Evolutionary conservation across 306 rosid species (phyloP).

Genomic region (Carpinus fangiana): DNA sequence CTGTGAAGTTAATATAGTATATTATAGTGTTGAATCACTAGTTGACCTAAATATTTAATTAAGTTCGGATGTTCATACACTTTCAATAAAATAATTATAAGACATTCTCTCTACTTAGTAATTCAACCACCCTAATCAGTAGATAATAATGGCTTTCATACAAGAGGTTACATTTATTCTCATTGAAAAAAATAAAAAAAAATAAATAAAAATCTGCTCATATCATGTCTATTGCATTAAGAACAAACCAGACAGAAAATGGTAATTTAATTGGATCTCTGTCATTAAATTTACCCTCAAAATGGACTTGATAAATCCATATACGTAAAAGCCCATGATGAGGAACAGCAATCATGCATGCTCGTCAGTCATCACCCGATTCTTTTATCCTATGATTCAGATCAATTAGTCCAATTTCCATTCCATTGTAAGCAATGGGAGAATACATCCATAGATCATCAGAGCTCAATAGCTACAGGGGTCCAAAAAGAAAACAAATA

Average conservation of each 20-base stretch:
- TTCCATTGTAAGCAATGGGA: slow-evolving; percentile 93
- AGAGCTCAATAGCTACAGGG: slow-evolving; percentile 75
- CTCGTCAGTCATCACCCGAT: slow-evolving; percentile 6
- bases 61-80: too few species aligned
- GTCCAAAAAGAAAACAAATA: slow-evolving; percentile 18
- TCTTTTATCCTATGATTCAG: slow-evolving; percentile 37
- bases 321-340: slow-evolving; percentile 7
- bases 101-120: too few species aligned
- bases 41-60: too few species aligned
- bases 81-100: too few species aligned
- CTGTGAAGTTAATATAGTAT: too few species aligned
- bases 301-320: neutral
- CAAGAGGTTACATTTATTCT: neutral
- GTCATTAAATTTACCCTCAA: neutral
- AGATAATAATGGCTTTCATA: too few species aligned
- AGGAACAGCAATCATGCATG: slow-evolving; percentile 12
- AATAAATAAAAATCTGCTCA: neutral
- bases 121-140: too few species aligned
- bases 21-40: too few species aligned
- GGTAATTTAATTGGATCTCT: neutral
- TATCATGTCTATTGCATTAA: neutral
- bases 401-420: slow-evolving; percentile 76
- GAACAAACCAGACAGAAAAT: neutral
- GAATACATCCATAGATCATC: slow-evolving; percentile 93
- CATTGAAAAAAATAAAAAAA: neutral